phyloP scores from a whole-genome alignment of 2,329 filamentous ascomycete genomes.

The Knufia petricola region DNA sequence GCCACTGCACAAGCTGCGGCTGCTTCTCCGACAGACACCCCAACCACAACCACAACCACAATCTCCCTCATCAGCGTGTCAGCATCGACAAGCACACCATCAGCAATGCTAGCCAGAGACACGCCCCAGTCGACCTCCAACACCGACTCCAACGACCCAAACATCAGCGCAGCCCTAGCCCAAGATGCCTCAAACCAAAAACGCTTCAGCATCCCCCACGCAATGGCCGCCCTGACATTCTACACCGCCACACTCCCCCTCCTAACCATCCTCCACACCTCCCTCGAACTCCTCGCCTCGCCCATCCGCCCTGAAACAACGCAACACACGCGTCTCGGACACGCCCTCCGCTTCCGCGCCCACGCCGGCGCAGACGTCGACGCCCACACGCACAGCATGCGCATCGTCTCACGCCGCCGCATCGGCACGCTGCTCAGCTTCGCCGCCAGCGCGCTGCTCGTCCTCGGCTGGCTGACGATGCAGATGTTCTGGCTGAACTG shows the following conservation, averaged over 20 bases:
- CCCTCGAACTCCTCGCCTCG: constrained; percentile 15
- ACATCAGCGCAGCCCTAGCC: neutral
- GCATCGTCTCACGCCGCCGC: constrained; percentile 5
- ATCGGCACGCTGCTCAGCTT: constrained; percentile 23
- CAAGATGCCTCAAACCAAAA: neutral
- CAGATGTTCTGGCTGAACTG: constrained; percentile 21
- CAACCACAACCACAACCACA: constrained; percentile 11
- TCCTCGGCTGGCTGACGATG: constrained; percentile 16
- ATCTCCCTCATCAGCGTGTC: neutral
- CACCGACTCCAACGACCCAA: neutral
- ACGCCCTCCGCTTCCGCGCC: constrained; percentile 3
- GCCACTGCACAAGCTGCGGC: constrained; percentile 7
- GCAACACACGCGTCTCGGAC: neutral
- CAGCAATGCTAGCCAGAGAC: neutral
- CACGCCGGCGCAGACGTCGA: neutral
- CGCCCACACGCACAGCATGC: too few relatives aligned
- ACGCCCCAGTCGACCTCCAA: neutral
- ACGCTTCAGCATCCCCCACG: neutral
- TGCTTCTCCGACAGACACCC: constrained; percentile 15
- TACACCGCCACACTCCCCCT: constrained; percentile 17
- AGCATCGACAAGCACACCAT: neutral
- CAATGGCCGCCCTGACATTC: constrained; percentile 15
- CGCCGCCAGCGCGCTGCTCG: constrained; percentile 12
- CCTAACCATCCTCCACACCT: constrained; percentile 13
- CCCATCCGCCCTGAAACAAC: constrained; percentile 1